Base-by-base conservation (phyloP, 164 flowering plant species). In the Aristolochia fimbriata region DNA sequence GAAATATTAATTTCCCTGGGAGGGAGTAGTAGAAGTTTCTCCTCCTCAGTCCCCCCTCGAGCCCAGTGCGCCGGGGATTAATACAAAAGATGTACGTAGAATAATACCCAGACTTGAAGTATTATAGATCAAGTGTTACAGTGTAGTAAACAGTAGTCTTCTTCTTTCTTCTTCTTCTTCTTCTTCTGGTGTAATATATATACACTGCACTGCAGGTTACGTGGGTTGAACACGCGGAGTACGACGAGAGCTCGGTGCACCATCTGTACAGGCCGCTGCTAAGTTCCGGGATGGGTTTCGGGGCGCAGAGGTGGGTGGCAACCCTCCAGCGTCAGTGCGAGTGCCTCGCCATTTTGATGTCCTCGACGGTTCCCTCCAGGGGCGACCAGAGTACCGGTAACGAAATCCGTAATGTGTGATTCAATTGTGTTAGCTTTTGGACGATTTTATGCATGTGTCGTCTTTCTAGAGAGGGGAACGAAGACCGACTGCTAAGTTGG, bases 151-250 rank as follows among this genome's bases (percentile, higher is more conserved):
- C n/a, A n/a, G n/a, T n/a, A n/a, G n/a, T n/a, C n/a, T n/a, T 27
- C 30, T 27, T 27, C 30, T 27, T 5, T 27, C 30, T 2, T 27
- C n/a, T n/a, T n/a, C n/a, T n/a, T n/a, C n/a, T n/a, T n/a, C n/a
- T n/a, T n/a, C n/a, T n/a, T n/a, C n/a, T n/a, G n/a, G n/a, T n/a
- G n/a, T n/a, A n/a, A n/a, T n/a, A n/a, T n/a, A n/a, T 20, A 19
- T 49, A 13, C 4, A 15, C 19, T 46, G 62, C 16, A 30, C 47
- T n/a, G 68, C 81, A 93, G 99, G 99, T 93, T 21, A 87, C 92
- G 22, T 93, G 99, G 97, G 96, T 93, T 6, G 97, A 93, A 61
- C 99, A 93, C 71, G 86, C 91, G 17, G 99, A 90, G 59, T 93
- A 90, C 65, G 92, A 90, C 14, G 96, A 86, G 63, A 76, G 77